phyloP scores from a whole-genome alignment of 805 yeast genomes.

The Nakazawaea ernobii region DNA sequence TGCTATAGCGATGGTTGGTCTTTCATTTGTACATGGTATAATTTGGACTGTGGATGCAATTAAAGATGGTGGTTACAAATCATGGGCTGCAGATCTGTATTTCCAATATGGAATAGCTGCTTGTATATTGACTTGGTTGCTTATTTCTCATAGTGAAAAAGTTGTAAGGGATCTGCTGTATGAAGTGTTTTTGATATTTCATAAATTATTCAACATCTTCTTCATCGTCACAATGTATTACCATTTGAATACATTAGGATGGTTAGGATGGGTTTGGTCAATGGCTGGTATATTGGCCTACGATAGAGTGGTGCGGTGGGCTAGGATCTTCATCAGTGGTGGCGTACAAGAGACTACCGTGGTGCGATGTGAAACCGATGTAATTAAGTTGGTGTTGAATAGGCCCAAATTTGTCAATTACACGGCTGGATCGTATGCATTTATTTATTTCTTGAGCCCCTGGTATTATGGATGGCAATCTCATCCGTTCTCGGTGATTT shows the following conservation, averaged over 20 bases:
- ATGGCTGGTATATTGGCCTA: conserved; percentile 32
- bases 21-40: conserved; percentile 50
- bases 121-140: conserved; percentile 12
- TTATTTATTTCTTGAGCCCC: conserved; percentile 45
- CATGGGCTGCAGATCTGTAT: conserved; percentile 40
- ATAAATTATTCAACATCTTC: conserved; percentile 30
- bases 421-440: conserved; percentile 51
- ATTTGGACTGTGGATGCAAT: conserved; percentile 40
- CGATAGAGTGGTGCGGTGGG: conserved; percentile 32
- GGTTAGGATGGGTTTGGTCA: conserved; percentile 36
- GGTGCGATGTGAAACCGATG: conserved; percentile 11
- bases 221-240: conserved; percentile 35
- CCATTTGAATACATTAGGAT: conserved; percentile 34
- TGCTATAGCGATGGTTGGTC: conserved; percentile 44
- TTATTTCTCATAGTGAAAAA: conserved; percentile 17
- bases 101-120: conserved; percentile 31
- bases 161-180: conserved; percentile 29
- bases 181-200: conserved; percentile 35
- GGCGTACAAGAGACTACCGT: conserved; percentile 15
- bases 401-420: conserved; percentile 16
- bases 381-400: conserved; percentile 16
- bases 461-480: conserved; percentile 52
- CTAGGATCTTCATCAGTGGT: conserved; percentile 24
- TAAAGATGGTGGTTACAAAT: conserved; percentile 33
- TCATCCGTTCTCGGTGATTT: conserved; percentile 61